Conservation (phyloP, 208 protist genomes). For the Leishmania guyanensis region DNA sequence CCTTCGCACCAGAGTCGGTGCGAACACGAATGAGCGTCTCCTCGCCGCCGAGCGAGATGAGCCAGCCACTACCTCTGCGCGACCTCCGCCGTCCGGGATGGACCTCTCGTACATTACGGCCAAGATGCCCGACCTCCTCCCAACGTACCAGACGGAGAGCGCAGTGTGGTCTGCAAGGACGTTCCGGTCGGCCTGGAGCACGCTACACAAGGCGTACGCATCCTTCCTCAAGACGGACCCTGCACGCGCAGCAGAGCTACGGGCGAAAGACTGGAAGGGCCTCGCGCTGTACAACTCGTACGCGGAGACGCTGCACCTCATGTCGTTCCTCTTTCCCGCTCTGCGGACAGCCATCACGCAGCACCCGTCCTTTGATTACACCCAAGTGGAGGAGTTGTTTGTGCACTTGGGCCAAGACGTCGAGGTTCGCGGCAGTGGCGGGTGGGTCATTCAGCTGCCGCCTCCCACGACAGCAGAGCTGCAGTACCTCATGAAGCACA, state of each 20-base stretch:
- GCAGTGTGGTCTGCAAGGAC: constrained; percentile 55
- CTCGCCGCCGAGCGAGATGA: constrained; percentile 24
- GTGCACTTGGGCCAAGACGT: constrained; percentile 78
- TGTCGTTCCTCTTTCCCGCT: constrained; percentile 57
- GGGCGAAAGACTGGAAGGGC: constrained; percentile 54
- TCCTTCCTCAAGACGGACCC: constrained; percentile 22
- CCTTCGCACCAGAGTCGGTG: constrained; percentile 19
- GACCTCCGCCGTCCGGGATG: constrained; percentile 37
- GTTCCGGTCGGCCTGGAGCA: constrained; percentile 60
- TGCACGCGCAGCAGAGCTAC: constrained; percentile 38
- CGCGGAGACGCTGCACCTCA: constrained; percentile 67
- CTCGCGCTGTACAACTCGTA: constrained; percentile 64
- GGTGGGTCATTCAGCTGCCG: constrained; percentile 58
- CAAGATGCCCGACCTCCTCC: constrained; percentile 35
- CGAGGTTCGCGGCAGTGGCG: constrained; percentile 62
- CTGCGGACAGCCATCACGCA: constrained; percentile 44
- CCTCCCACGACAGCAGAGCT: constrained; percentile 59
- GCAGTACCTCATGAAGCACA: constrained; percentile 45
- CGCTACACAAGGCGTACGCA: constrained; percentile 36
- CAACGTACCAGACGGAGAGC: constrained; percentile 45
- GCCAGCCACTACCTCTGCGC: constrained; percentile 18
- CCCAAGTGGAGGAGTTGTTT: constrained; percentile 77
- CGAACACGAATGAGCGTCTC: constrained; percentile 13
- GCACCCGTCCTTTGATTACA: constrained; percentile 46
- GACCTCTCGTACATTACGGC: constrained; percentile 32